These are phyloP conservation scores for Solanum hybrid DNA, from an alignment of 305 asterid genomes.

Conservation along the genomic window DNA sequence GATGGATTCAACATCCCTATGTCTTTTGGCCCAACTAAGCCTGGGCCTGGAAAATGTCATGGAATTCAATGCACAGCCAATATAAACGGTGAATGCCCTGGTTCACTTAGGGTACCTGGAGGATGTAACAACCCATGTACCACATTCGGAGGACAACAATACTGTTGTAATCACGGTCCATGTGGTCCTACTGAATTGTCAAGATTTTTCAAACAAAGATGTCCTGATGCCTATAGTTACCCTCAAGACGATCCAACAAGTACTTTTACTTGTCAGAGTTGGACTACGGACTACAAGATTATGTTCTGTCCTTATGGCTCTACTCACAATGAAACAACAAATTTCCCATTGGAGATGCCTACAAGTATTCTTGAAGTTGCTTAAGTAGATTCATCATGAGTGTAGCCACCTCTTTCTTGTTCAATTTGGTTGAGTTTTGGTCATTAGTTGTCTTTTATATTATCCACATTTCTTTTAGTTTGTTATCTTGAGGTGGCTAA, in stretches of 20 bases:
- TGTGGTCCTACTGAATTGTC: conserved; percentile 26
- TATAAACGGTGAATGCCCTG: conserved; percentile 30
- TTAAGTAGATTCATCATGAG: background rate
- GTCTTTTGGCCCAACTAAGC: conserved; percentile 21
- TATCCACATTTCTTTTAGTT: background rate
- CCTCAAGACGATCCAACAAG: conserved; percentile 38
- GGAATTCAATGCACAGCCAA: conserved; percentile 14
- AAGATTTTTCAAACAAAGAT: conserved; percentile 29
- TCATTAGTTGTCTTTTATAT: background rate
- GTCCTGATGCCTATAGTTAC: conserved; percentile 42
- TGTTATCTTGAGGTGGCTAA: background rate
- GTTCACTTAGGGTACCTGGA: conserved; percentile 22
- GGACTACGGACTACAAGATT: conserved; percentile 28
- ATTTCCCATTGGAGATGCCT: background rate
- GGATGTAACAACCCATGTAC: conserved; percentile 54
- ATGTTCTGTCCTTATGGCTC: conserved; percentile 33
- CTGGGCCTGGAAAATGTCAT: conserved; percentile 10
- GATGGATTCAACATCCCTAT: conserved; percentile 31
- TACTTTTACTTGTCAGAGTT: conserved; percentile 32
- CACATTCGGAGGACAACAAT: conserved; percentile 13
- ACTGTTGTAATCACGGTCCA: conserved; percentile 26
- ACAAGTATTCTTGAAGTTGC: background rate
- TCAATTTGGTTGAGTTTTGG: background rate
- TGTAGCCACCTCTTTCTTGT: background rate
- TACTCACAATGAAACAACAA: background rate